Evolutionary conservation across 805 yeast species (phyloP).

Genomic region (Metschnikowia rubicola): DNA sequence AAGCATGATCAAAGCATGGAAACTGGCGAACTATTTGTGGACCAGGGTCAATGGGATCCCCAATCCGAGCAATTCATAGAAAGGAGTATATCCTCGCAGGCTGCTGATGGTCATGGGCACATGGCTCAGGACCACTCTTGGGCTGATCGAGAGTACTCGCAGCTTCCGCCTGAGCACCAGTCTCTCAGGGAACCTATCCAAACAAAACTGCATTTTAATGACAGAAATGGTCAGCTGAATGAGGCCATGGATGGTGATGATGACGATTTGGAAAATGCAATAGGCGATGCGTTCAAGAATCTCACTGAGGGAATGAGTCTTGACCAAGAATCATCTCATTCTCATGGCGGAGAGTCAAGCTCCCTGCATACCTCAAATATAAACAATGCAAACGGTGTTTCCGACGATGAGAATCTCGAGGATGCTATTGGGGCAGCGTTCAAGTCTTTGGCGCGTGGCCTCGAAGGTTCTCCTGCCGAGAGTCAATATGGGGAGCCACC

Average conservation of each 20-base stretch:
- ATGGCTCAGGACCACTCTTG: too few species aligned
- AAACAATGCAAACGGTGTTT: neutral
- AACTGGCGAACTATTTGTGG: too few species aligned
- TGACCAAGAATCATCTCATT: neutral
- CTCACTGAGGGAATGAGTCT: neutral
- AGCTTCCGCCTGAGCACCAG: too few species aligned
- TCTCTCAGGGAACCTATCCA: too few species aligned
- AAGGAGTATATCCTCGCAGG: too few species aligned
- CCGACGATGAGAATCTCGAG: conserved; percentile 9
- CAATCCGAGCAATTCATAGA: too few species aligned
- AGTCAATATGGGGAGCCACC: neutral
- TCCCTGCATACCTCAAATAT: neutral
- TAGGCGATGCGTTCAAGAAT: conserved; percentile 5
- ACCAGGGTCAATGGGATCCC: too few species aligned
- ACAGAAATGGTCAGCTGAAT: too few species aligned
- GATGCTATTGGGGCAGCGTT: conserved; percentile 12
- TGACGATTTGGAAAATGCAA: conserved; percentile 12
- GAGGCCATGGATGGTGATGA: neutral
- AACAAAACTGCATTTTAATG: too few species aligned
- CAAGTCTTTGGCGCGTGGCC: conserved; percentile 18
- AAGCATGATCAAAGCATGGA: too few species aligned
- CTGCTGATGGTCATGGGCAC: too few species aligned
- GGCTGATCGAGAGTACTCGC: too few species aligned
- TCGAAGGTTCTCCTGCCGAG: neutral
- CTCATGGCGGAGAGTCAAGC: neutral